phyloP scores from a whole-genome alignment of 805 yeast genomes.

The Isabelozyma pseudorhagii region DNA sequence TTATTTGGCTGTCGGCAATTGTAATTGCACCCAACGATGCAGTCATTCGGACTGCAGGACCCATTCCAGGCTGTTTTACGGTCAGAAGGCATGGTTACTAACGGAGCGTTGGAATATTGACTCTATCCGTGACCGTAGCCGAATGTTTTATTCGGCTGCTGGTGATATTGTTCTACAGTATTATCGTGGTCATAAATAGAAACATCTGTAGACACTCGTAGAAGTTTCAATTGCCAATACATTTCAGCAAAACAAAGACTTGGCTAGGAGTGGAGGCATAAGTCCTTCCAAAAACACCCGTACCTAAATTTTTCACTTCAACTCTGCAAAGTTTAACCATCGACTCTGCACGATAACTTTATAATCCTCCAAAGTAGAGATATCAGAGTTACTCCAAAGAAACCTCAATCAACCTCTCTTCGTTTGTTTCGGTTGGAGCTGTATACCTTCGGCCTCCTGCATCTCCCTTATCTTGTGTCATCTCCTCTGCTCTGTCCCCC shows the following conservation, averaged over 20 bases:
- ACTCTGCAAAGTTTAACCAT: too few relatives aligned
- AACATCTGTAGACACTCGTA: background rate
- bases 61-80: conserved; percentile 15
- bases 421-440: too few relatives aligned
- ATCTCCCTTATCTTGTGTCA: too few relatives aligned
- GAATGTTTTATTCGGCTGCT: background rate
- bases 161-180: background rate
- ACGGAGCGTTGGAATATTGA: conserved; percentile 58
- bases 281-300: background rate
- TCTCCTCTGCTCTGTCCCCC: too few relatives aligned
- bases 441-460: too few relatives aligned
- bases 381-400: too few relatives aligned
- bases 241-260: too few relatives aligned
- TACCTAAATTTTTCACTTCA: background rate
- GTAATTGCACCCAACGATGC: conserved; percentile 45
- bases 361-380: too few relatives aligned
- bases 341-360: too few relatives aligned
- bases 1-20: background rate
- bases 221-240: background rate
- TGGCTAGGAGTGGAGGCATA: too few relatives aligned
- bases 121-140: background rate
- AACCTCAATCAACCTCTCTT: too few relatives aligned
- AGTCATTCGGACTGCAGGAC: conserved; percentile 54
- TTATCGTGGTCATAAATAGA: background rate
- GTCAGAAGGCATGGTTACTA: conserved; percentile 37